Conservation (phyloP, 768 basidiomycete species). For the Chlorophyllum brunneum region DNA sequence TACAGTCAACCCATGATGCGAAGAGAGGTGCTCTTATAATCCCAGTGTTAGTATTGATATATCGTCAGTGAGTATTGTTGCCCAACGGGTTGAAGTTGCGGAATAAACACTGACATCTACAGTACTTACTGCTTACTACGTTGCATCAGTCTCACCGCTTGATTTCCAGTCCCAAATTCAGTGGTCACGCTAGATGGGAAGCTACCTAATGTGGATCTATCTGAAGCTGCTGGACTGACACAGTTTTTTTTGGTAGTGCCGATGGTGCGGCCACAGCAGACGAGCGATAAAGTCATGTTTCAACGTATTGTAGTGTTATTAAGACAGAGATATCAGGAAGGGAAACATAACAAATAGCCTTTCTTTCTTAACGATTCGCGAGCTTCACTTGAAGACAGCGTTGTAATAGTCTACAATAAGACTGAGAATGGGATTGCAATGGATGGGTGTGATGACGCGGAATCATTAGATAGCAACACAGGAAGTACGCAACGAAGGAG, state of each 20-base stretch:
- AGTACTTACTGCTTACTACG: too few relatives aligned
- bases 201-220: too few relatives aligned
- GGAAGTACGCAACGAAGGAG: constrained; percentile 18
- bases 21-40: too few relatives aligned
- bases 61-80: constrained; percentile 19
- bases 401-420: constrained; percentile 10
- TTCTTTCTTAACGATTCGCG: constrained; percentile 1
- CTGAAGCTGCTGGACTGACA: too few relatives aligned
- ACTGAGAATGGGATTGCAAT: constrained; percentile 12
- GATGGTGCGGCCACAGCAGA: too few relatives aligned
- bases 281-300: background rate
- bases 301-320: constrained; percentile 5
- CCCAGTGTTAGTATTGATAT: constrained; percentile 21
- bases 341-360: constrained; percentile 1
- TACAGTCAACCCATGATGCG: constrained; percentile 15
- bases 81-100: background rate
- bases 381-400: background rate
- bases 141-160: too few relatives aligned
- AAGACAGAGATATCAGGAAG: background rate
- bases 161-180: constrained; percentile 20
- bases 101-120: constrained; percentile 9
- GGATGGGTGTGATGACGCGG: constrained; percentile 14
- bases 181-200: constrained; percentile 20
- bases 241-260: background rate
- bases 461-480: constrained; percentile 37